Percentiles rank a stretch among this genome's conserved stretches.
Conservation (phyloP, 805 yeast species). For the Saccharomycopsis sp. region DNA sequence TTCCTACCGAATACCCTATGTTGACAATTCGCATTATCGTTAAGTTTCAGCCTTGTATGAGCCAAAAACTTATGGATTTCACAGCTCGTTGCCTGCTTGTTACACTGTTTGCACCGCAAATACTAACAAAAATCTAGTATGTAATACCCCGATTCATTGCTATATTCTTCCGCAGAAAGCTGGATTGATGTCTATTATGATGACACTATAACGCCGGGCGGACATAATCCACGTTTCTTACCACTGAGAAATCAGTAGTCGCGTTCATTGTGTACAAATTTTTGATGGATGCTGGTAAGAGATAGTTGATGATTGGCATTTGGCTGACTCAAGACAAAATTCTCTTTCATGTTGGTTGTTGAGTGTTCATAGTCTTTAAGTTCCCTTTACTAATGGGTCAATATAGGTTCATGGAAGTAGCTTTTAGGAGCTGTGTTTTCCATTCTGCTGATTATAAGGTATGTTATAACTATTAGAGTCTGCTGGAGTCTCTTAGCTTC, state of each 20-base stretch:
- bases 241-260: background rate
- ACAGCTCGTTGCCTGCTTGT: too few relatives aligned
- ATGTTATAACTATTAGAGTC: background rate
- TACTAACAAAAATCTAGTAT: background rate
- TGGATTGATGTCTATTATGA: background rate
- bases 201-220: conserved; percentile 3
- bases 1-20: background rate
- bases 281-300: conserved; percentile 2
- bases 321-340: background rate
- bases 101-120: too few relatives aligned
- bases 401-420: too few relatives aligned
- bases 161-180: background rate
- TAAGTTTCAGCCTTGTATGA: conserved; percentile 4
- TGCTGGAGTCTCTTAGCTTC: background rate
- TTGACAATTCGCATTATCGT: conserved; percentile 3
- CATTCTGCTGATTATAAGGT: too few relatives aligned
- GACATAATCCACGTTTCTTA: background rate
- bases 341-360: background rate
- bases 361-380: background rate
- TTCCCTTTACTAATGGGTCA: too few relatives aligned
- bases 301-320: conserved; percentile 3
- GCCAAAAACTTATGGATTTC: background rate
- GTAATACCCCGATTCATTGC: background rate
- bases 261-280: conserved; percentile 4
- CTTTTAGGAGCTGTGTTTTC: too few relatives aligned